These are phyloP conservation scores for Debaryomyces subglobosus DNA, from an alignment of 1,139 yeast genomes.

Conservation along the genomic window DNA sequence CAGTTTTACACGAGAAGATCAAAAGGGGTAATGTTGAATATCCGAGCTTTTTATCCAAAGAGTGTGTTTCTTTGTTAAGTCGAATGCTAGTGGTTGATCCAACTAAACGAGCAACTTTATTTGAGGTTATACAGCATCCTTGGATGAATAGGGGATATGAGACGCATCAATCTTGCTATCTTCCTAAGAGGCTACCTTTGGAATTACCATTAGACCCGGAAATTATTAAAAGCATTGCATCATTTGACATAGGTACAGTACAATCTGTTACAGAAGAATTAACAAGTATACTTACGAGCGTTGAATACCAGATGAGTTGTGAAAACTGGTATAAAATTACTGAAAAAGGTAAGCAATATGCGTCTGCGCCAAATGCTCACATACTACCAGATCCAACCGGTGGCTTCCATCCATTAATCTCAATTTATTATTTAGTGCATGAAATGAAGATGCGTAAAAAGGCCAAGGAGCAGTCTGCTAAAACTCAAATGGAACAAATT, in stretches of 20 bases:
- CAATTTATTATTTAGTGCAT: slow-evolving; percentile 82
- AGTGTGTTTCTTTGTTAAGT: slow-evolving; percentile 80
- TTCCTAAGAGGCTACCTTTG: slow-evolving; percentile 80
- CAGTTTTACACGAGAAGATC: slow-evolving; percentile 91
- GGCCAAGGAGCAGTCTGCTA: slow-evolving; percentile 55
- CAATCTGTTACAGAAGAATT: slow-evolving; percentile 61
- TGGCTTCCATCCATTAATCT: slow-evolving; percentile 86
- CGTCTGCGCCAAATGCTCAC: slow-evolving; percentile 42
- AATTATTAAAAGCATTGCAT: slow-evolving; percentile 74
- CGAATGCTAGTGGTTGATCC: slow-evolving; percentile 95
- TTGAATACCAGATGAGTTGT: slow-evolving; percentile 67
- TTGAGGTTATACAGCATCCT: slow-evolving; percentile 84
- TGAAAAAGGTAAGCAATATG: slow-evolving; percentile 46
- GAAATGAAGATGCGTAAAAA: slow-evolving; percentile 78
- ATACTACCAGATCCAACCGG: slow-evolving; percentile 76
- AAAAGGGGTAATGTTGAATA: slow-evolving; percentile 92
- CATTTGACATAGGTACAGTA: slow-evolving; percentile 78
- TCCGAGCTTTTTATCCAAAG: slow-evolving; percentile 79
- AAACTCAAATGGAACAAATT: slow-evolving; percentile 26
- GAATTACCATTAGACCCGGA: slow-evolving; percentile 70
- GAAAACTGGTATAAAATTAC: slow-evolving; percentile 63
- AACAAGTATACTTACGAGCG: slow-evolving; percentile 60
- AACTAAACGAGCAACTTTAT: slow-evolving; percentile 71
- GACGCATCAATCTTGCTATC: slow-evolving; percentile 65
- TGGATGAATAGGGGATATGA: slow-evolving; percentile 96